phyloP scores from a whole-genome alignment of 805 yeast genomes.

The Schizosaccharomyces octosporus region DNA sequence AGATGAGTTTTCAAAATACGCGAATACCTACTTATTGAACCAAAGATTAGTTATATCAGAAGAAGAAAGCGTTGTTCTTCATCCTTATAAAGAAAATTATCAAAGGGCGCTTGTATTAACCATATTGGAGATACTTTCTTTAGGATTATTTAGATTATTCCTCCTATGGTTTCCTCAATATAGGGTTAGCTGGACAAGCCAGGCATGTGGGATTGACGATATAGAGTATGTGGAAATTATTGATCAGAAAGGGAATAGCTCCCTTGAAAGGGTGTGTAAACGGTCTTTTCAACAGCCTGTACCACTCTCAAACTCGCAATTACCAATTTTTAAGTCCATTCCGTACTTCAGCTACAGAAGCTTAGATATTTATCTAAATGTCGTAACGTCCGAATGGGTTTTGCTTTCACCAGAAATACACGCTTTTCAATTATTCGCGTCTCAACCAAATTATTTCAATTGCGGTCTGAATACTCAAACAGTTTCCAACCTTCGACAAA shows the following conservation, averaged over 20 bases:
- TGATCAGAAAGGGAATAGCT: too few species aligned
- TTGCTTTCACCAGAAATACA: not conserved
- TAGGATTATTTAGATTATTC: not conserved
- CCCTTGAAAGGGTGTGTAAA: too few species aligned
- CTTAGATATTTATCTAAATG: not conserved
- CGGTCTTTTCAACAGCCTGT: too few species aligned
- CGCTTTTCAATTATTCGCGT: not conserved
- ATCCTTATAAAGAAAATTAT: not conserved
- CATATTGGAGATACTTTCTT: not conserved
- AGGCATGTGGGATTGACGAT: not conserved
- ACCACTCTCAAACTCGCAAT: too few species aligned
- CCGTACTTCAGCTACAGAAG: not conserved
- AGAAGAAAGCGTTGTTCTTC: not conserved
- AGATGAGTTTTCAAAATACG: too few species aligned
- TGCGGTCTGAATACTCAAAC: conserved; percentile 48
- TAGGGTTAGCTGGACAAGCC: not conserved
- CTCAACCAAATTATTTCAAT: conserved; percentile 13
- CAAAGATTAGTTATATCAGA: not conserved
- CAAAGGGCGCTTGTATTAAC: not conserved
- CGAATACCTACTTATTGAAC: not conserved
- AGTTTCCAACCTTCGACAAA: conserved; percentile 40
- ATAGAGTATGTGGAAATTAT: not conserved
- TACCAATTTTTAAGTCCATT: too few species aligned
- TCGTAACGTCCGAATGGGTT: not conserved
- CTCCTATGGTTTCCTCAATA: not conserved